phyloP scores from a whole-genome alignment of 2,329 filamentous ascomycete genomes.

The Colletotrichum sp. region DNA sequence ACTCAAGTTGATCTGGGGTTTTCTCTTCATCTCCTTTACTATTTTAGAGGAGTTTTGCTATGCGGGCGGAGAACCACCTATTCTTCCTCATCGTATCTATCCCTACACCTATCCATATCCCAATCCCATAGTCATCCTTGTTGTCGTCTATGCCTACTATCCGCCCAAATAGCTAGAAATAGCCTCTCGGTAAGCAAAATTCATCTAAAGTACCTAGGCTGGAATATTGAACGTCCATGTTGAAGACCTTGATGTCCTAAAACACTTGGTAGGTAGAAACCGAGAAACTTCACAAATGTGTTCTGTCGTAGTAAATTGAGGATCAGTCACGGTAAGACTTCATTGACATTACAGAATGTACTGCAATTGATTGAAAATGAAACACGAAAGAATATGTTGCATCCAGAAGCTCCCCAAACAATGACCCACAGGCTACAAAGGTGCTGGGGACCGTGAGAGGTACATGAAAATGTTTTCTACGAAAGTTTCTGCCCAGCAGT shows the following conservation, averaged over 20 bases:
- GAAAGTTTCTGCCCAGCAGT: neutral
- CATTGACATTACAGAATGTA: neutral
- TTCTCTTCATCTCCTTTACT: too few relatives aligned
- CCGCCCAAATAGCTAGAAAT: neutral
- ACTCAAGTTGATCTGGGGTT: neutral
- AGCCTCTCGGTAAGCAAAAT: neutral
- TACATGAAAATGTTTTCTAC: neutral
- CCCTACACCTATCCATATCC: too few relatives aligned
- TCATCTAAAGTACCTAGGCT: neutral
- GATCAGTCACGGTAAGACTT: neutral
- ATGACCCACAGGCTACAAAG: neutral
- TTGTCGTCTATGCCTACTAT: neutral
- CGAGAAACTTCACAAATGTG: neutral
- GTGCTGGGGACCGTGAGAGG: neutral
- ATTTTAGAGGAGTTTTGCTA: neutral
- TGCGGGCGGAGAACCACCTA: neutral
- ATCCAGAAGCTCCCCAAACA: neutral
- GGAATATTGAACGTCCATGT: neutral
- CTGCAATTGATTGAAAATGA: neutral
- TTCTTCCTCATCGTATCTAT: too few relatives aligned
- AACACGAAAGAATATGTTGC: neutral
- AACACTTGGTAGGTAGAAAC: neutral
- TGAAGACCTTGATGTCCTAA: neutral
- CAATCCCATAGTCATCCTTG: too few relatives aligned
- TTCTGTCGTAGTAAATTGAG: neutral